Conservation (phyloP, 768 basidiomycete genomes). For the Tubosaeta brunneosetosa region DNA sequence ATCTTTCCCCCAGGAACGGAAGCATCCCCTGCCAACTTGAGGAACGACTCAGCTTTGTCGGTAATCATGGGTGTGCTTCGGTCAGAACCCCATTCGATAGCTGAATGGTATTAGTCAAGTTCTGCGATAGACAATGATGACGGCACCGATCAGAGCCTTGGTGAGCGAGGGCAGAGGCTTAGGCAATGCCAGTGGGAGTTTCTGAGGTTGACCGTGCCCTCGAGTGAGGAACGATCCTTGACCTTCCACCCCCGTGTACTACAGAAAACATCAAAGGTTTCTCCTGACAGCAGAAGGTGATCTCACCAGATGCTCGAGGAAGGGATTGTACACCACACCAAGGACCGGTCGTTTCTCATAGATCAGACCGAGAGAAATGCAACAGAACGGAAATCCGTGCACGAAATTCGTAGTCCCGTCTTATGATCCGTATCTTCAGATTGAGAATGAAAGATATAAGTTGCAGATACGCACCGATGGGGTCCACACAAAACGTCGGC, state of each 20-base stretch:
- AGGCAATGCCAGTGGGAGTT: slow-evolving; percentile 62
- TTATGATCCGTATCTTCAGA: slow-evolving; percentile 21
- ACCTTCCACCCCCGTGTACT: slow-evolving; percentile 78
- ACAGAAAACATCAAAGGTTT: background rate
- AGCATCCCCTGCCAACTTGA: slow-evolving; percentile 70
- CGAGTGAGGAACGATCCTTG: slow-evolving; percentile 75
- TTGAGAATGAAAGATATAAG: background rate
- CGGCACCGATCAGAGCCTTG: slow-evolving; percentile 62
- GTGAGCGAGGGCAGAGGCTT: slow-evolving; percentile 64
- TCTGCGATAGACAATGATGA: background rate
- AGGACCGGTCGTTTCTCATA: slow-evolving; percentile 76
- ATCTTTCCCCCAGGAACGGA: slow-evolving; percentile 69
- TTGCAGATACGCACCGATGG: slow-evolving; percentile 60
- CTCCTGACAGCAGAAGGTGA: background rate
- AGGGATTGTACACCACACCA: slow-evolving; percentile 92
- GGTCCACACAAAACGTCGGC: slow-evolving; percentile 95
- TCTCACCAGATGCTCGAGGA: slow-evolving; percentile 72
- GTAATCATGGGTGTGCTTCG: slow-evolving; percentile 48
- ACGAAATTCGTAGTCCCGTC: slow-evolving; percentile 90
- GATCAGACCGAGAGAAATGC: slow-evolving; percentile 88
- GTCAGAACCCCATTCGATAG: slow-evolving; percentile 88
- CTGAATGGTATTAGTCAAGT: slow-evolving; percentile 32
- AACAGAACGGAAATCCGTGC: slow-evolving; percentile 81
- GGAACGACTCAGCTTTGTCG: slow-evolving; percentile 63
- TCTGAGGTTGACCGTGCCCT: slow-evolving; percentile 40